Conservation (phyloP, 495 filamentous ascomycete genomes). For the Jackrogersella minutella region DNA sequence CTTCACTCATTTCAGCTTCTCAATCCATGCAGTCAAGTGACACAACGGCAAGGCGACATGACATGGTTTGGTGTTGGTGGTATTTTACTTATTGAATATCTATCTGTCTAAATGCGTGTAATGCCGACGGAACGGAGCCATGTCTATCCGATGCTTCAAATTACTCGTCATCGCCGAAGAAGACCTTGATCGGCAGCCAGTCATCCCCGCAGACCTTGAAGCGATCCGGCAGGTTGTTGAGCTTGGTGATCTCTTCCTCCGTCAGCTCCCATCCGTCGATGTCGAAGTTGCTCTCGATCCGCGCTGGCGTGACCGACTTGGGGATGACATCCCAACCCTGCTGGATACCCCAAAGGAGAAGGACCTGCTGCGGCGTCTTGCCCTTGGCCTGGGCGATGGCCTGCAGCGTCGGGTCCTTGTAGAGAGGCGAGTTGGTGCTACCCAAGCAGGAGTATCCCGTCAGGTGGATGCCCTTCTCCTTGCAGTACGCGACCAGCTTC, state of each 20-base stretch:
- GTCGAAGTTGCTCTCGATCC: constrained; percentile 71
- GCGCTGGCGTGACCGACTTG: constrained; percentile 69
- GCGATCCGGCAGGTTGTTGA: constrained; percentile 70
- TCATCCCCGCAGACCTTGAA: constrained; percentile 77
- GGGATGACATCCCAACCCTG: constrained; percentile 79
- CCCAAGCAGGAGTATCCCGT: constrained; percentile 76
- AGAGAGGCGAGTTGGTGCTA: constrained; percentile 60
- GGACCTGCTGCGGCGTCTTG: constrained; percentile 71
- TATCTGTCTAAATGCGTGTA: constrained; percentile 37
- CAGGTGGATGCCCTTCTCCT: constrained; percentile 71
- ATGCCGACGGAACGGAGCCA: constrained; percentile 6
- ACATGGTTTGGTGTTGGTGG: not conserved
- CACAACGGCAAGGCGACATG: not conserved
- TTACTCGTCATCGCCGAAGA: constrained; percentile 86
- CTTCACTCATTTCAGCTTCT: not conserved
- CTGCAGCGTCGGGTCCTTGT: constrained; percentile 67
- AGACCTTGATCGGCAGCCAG: constrained; percentile 81
- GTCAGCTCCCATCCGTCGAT: constrained; percentile 73
- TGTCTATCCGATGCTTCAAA: not conserved
- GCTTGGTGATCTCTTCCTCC: constrained; percentile 67
- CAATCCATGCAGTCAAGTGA: not conserved
- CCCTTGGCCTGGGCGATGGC: constrained; percentile 70
- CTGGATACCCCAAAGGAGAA: constrained; percentile 73
- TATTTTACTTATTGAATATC: constrained; percentile 27
- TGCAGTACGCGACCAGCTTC: constrained; percentile 78